These are phyloP conservation scores for Brassica incana DNA, from an alignment of 345 rosid genomes.

Conservation along the genomic window DNA sequence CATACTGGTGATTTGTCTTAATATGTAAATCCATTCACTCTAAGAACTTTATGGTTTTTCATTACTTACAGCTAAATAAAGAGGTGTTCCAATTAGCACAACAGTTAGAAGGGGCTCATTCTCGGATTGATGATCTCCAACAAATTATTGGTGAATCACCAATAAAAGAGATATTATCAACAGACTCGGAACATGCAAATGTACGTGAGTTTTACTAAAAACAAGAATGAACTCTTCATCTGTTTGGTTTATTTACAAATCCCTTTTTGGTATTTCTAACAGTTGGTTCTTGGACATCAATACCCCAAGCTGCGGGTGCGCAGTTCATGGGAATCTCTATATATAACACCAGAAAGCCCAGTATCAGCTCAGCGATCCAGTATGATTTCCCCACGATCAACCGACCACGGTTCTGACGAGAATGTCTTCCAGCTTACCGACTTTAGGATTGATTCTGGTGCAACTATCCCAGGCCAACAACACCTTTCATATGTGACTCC, in stretches of 20 bases:
- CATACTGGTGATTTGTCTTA: conserved; percentile 2
- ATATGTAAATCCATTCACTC: conserved; percentile 4
- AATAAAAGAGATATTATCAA: conserved; percentile 36
- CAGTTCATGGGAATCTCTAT: conserved; percentile 60
- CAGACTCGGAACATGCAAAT: conserved; percentile 38
- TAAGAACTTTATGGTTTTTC: conserved; percentile 18
- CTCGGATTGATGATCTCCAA: conserved; percentile 63
- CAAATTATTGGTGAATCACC: conserved; percentile 42
- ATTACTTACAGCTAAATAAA: conserved; percentile 55
- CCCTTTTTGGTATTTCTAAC: conserved; percentile 27
- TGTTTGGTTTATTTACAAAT: neutral
- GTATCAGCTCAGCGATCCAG: conserved; percentile 44
- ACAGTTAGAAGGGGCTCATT: conserved; percentile 54
- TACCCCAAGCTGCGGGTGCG: conserved; percentile 74
- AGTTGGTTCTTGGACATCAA: conserved; percentile 53
- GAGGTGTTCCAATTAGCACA: conserved; percentile 56
- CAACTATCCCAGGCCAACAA: conserved; percentile 41
- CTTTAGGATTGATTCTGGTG: conserved; percentile 46
- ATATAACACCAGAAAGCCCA: conserved; percentile 44
- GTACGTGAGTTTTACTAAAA: neutral
- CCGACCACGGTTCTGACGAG: conserved; percentile 60
- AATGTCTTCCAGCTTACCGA: conserved; percentile 54
- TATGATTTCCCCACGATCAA: conserved; percentile 56
- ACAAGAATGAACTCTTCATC: neutral
- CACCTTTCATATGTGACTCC: conserved; percentile 38